phyloP scores from a whole-genome alignment of 2,329 filamentous ascomycete genomes.

The Simplicillium aogashimaense region DNA sequence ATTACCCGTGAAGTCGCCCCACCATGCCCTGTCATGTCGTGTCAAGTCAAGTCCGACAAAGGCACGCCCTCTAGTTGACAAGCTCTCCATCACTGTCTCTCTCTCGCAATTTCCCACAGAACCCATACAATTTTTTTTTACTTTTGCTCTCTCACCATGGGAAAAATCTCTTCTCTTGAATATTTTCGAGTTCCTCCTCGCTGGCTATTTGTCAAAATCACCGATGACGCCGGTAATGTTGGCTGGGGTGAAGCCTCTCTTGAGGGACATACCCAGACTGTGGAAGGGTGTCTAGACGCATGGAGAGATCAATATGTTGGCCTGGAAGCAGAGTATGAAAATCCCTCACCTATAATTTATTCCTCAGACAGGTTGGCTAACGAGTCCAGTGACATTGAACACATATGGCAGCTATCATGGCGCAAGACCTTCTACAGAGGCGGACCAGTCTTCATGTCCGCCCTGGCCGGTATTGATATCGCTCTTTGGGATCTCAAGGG shows the following conservation, averaged over 20 bases:
- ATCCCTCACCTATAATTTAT: not conserved
- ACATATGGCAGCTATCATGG: slow-evolving; percentile 70
- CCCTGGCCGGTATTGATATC: slow-evolving; percentile 68
- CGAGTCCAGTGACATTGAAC: slow-evolving; percentile 60
- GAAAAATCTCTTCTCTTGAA: slow-evolving; percentile 39
- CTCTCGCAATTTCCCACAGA: not conserved
- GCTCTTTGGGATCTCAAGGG: slow-evolving; percentile 70
- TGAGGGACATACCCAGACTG: slow-evolving; percentile 63
- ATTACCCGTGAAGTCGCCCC: no score
- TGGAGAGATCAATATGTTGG: slow-evolving; percentile 53
- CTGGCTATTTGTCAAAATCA: slow-evolving; percentile 72
- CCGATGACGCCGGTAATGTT: slow-evolving; percentile 50
- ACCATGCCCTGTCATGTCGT: no score
- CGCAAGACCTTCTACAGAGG: slow-evolving; percentile 66
- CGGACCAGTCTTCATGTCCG: slow-evolving; percentile 72
- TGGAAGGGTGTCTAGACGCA: slow-evolving; percentile 64
- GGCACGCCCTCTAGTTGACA: no score
- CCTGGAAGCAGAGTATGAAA: slow-evolving; percentile 56
- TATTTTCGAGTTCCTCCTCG: slow-evolving; percentile 67
- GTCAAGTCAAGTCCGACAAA: no score
- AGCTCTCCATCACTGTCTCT: no score
- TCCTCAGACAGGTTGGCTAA: no score
- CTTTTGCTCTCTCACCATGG: no score
- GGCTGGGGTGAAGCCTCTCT: slow-evolving; percentile 71
- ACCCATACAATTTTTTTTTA: no score